Evolutionary conservation across 1,139 yeast species (phyloP).

Genomic region (Scheffersomyces quercinus): DNA sequence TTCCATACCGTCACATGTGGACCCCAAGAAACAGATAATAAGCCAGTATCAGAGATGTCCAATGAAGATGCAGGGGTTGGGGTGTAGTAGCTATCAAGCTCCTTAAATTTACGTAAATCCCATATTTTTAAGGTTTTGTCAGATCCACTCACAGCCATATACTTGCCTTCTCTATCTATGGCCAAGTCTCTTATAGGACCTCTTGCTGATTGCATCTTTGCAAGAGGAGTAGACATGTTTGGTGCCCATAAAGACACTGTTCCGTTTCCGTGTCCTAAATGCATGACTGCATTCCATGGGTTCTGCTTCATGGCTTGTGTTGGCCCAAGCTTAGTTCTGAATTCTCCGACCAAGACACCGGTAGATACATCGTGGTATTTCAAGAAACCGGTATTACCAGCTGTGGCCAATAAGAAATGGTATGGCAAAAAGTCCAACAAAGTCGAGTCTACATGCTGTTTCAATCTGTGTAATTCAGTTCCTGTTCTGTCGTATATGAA

Average conservation of each 20-base stretch:
- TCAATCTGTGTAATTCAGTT: slow-evolving; percentile 85
- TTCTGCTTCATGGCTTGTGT: slow-evolving; percentile 86
- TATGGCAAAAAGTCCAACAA: slow-evolving; percentile 86
- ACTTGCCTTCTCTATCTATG: slow-evolving; percentile 86
- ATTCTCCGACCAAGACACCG: slow-evolving; percentile 80
- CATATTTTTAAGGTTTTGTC: slow-evolving; percentile 85
- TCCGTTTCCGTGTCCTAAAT: slow-evolving; percentile 92
- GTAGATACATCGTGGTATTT: slow-evolving; percentile 96
- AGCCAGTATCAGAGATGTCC: slow-evolving; percentile 84
- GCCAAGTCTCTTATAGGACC: slow-evolving; percentile 90
- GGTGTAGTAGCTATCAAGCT: slow-evolving; percentile 68
- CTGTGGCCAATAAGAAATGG: slow-evolving; percentile 83
- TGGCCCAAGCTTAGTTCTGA: slow-evolving; percentile 87
- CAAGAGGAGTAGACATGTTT: slow-evolving; percentile 81
- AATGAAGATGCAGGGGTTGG: slow-evolving; percentile 87
- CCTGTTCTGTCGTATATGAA: slow-evolving; percentile 92
- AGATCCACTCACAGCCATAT: slow-evolving; percentile 92
- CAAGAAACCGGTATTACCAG: slow-evolving; percentile 84
- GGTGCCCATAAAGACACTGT: slow-evolving; percentile 95
- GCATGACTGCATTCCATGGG: slow-evolving; percentile 94
- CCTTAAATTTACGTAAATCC: slow-evolving; percentile 87
- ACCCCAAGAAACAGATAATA: slow-evolving; percentile 90
- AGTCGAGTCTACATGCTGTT: slow-evolving; percentile 86
- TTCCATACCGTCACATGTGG: slow-evolving; percentile 92
- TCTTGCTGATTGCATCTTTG: slow-evolving; percentile 72